Conservation (phyloP, 805 yeast species). For the Nakazawaea anatomiae region DNA sequence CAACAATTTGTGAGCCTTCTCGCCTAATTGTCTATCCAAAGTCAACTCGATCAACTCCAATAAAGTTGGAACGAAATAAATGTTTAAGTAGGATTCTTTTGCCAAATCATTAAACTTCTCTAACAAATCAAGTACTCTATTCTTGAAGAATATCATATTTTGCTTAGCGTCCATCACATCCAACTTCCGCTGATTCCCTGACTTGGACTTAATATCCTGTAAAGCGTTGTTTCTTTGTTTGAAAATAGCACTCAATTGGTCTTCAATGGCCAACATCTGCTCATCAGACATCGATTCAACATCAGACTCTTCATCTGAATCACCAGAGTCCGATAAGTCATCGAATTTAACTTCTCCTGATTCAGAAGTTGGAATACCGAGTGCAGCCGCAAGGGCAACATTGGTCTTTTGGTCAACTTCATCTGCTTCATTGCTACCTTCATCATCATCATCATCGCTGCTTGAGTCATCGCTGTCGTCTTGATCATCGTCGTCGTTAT, state of each 20-base stretch:
- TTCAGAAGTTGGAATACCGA: constrained; percentile 53
- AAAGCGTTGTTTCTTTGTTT: constrained; percentile 72
- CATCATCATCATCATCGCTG: constrained; percentile 5
- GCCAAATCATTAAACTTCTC: constrained; percentile 52
- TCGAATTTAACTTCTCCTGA: constrained; percentile 36
- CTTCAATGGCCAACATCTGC: constrained; percentile 92
- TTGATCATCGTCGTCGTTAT: constrained; percentile 23
- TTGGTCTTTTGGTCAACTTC: constrained; percentile 42
- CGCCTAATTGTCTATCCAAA: constrained; percentile 61
- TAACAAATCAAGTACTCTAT: constrained; percentile 69
- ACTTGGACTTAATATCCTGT: constrained; percentile 34
- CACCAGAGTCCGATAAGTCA: constrained; percentile 32
- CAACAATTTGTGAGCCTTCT: constrained; percentile 68
- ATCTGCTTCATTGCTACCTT: constrained; percentile 24
- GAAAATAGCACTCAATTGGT: constrained; percentile 76
- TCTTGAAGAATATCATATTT: constrained; percentile 73
- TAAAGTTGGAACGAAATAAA: constrained; percentile 49
- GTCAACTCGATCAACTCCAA: constrained; percentile 60
- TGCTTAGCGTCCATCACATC: constrained; percentile 78
- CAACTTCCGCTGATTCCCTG: constrained; percentile 61
- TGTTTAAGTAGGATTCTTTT: constrained; percentile 32
- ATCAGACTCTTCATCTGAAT: constrained; percentile 44
- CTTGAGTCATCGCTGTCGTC: constrained; percentile 23
- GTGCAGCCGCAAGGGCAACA: constrained; percentile 61
- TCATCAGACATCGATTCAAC: constrained; percentile 93